Conservation (phyloP, 2,329 filamentous ascomycete genomes). For the Aspergillaceae sp. region DNA sequence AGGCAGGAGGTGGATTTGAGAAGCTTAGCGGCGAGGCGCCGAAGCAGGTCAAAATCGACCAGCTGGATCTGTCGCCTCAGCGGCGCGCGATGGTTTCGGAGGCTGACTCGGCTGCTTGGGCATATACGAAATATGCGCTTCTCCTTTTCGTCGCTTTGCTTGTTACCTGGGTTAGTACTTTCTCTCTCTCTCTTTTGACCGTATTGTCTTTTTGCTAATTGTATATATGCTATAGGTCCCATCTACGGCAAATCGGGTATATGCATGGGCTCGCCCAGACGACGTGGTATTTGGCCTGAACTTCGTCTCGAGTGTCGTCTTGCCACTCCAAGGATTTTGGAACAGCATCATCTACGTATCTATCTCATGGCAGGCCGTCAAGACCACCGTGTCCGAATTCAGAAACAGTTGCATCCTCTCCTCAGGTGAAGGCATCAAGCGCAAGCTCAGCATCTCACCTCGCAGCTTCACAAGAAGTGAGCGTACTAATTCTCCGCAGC, state of each 20-base stretch:
- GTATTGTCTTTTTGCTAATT: too few relatives aligned
- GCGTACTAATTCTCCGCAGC: too few relatives aligned
- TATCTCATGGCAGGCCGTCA: slow-evolving; percentile 59
- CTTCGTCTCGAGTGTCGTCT: slow-evolving; percentile 62
- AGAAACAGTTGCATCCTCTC: too few relatives aligned
- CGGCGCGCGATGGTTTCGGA: slow-evolving; percentile 16
- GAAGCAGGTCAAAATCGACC: slow-evolving; percentile 4
- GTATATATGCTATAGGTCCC: slow-evolving; percentile 40
- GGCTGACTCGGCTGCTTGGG: slow-evolving; percentile 29
- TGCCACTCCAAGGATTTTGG: slow-evolving; percentile 79
- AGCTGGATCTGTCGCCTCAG: slow-evolving; percentile 5
- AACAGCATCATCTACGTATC: slow-evolving; percentile 69
- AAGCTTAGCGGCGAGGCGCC: not conserved
- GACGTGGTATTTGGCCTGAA: slow-evolving; percentile 52
- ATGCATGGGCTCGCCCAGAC: slow-evolving; percentile 53
- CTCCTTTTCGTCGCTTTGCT: slow-evolving; percentile 35
- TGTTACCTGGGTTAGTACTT: slow-evolving; percentile 31
- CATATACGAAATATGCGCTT: slow-evolving; percentile 33
- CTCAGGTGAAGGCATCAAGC: too few relatives aligned
- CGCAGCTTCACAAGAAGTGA: too few relatives aligned
- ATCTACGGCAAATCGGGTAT: slow-evolving; percentile 68
- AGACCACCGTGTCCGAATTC: slow-evolving; percentile 9
- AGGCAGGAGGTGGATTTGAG: slow-evolving; percentile 12
- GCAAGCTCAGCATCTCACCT: too few relatives aligned
- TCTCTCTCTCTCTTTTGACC: not conserved